Base-by-base conservation (phyloP, 306 rosid genomes). In the Comarum palustre region DNA sequence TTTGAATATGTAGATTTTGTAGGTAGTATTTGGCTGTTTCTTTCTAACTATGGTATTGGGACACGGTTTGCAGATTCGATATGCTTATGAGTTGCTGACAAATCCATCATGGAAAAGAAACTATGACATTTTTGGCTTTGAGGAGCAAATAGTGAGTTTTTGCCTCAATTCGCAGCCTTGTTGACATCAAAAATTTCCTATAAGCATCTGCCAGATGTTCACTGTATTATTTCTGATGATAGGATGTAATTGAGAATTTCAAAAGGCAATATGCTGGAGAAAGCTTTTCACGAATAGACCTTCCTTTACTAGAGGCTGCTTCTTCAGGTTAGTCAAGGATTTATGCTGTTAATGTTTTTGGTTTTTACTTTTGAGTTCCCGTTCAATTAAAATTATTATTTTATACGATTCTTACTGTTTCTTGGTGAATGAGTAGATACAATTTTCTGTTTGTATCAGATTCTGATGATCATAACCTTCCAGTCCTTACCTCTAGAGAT, bases 21-120 rank as follows among this genome's bases (percentile, higher is more conserved):
- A 43, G 22, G 41, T 27, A 67, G 62, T 67, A 46, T 32, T 55
- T 76, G 47, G 74, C 62, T 36, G 66, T 66, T 81, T 73, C 75
- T 51, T 0, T 48, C 62, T 59, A 39, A 73, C 22, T 39, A 42
- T 52, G 82, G 22, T 22, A 0, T 38, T 47, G 11, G 5, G 20
- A 36, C 25, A 51, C 72, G 2, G 24, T 73, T 80, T 82, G 74
- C 92, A 91, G 95, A 75, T 94, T 82, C 92, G 72, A 74, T 91
- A 91, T 89, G 98, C 98, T 63, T 91, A 89, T 36, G 99, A 94
- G 82, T 78, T 94, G 90, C 88, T 94, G 82, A 85, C 74, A 36
- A 91, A 94, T 75, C 87, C 91, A 5, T 32, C 77, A 7, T 86
- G 96, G 97, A 94, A 94, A 84, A 90, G 86, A 68, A 88, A 89